A percentile compares a stretch with the other conserved stretches of the same genome.
Evolutionary conservation across 2,329 filamentous ascomycete genomes (phyloP).

Genomic region (Albifimbria verrucaria): DNA sequence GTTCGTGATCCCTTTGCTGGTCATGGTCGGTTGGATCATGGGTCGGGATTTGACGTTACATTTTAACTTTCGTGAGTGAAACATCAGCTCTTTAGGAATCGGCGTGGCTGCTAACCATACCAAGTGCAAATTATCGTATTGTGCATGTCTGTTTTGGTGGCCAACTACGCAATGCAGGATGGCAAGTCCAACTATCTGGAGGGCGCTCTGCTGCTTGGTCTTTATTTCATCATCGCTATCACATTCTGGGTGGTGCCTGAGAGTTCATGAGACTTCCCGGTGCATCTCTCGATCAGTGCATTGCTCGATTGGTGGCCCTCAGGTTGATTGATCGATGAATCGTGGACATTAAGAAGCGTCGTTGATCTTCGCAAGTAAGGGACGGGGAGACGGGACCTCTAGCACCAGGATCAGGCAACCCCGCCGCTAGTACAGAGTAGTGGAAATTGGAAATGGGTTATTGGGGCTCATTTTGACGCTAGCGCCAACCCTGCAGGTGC

Average conservation of each 20-base stretch:
- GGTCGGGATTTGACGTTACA: slow-evolving; percentile 70
- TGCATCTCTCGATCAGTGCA: too few species aligned
- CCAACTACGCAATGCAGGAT: slow-evolving; percentile 74
- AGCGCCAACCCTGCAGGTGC: too few species aligned
- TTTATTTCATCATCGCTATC: slow-evolving; percentile 59
- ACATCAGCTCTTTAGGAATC: not conserved
- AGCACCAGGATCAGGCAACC: too few species aligned
- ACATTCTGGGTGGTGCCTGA: slow-evolving; percentile 58
- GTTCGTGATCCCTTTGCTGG: slow-evolving; percentile 75
- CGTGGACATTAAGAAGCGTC: too few species aligned
- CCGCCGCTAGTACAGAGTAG: too few species aligned
- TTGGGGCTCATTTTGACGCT: too few species aligned
- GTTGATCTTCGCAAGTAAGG: too few species aligned
- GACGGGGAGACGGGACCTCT: too few species aligned
- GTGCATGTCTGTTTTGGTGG: slow-evolving; percentile 70
- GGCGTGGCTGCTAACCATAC: slow-evolving; percentile 15
- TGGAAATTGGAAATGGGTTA: too few species aligned
- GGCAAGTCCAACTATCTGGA: slow-evolving; percentile 83
- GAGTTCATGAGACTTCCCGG: too few species aligned
- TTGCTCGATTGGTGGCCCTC: too few species aligned
- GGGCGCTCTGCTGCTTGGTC: slow-evolving; percentile 61
- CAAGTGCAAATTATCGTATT: slow-evolving; percentile 72
- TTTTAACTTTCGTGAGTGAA: slow-evolving; percentile 59
- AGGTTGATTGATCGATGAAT: too few species aligned
- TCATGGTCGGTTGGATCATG: slow-evolving; percentile 77